Evolutionary conservation across 2,329 filamentous ascomycete genomes (phyloP), one percentile per base, ranked within the genome.

Genomic region (Trichophyton rubrum): DNA sequence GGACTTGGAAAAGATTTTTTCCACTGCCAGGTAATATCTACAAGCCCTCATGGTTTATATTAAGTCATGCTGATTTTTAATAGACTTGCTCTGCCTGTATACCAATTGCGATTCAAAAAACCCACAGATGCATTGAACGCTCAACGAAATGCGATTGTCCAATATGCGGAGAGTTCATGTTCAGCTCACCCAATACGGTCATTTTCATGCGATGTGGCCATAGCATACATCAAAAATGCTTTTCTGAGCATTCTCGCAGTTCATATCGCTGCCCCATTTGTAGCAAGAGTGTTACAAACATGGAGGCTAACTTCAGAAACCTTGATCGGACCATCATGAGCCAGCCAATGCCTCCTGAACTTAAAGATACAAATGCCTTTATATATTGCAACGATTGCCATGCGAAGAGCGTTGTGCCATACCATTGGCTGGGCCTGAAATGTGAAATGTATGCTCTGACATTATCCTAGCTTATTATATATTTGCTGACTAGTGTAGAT

Each of bases 261-360:
- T 95, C 91, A 4, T 99, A 97, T 77, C 95, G 92, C 69, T 99
- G 93, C 68, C 93, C 92, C 0, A 90, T 96, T 56, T 99, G 93
- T 80, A 95, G 87, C 76, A 95, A 93, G 74, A 96, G 89, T 65
- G 87, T 95, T n/a, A 84, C 90, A 66, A 97, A 97, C 70, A 99
- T 99, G 92, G 92, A 96, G 70, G 83, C 89, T 41, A 88, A 95
- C 67, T 99, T 97, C 77, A 85, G 90, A 56, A 93, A 93, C 66
- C 76, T 97, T 38, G 92, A 96, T 68, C 83, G 90, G 59, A 86
- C 90, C 57, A 96, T 99, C 62, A 82, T 88, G 65, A 81, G 82
- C 51, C 93, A 99, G 70, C 93, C 93, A 1, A 97, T 99, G 90
- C 93, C 93, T 0, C 75, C 80, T 4, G 88, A 95, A 64, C 95